Evolutionary conservation across 1,284 basidiomycete genomes (phyloP).

Genomic region (Lignosus rhinocerotis): DNA sequence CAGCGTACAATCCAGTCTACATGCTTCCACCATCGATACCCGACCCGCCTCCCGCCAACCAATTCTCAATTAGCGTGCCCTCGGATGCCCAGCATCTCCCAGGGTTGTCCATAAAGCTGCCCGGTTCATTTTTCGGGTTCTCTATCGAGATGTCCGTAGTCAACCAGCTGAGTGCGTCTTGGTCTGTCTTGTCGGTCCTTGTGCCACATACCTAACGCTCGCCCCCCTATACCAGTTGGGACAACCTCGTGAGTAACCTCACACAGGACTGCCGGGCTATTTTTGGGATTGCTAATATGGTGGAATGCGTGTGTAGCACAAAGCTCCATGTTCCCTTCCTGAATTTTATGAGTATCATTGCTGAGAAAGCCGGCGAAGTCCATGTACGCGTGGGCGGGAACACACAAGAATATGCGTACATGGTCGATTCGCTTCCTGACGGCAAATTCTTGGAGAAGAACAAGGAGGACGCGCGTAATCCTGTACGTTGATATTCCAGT

Average conservation of each 20-base stretch:
- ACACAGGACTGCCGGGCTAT: constrained; percentile 34
- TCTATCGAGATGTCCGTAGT: constrained; percentile 74
- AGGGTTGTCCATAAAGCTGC: constrained; percentile 53
- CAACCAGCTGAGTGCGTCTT: constrained; percentile 56
- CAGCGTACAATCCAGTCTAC: constrained; percentile 21
- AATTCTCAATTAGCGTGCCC: constrained; percentile 19
- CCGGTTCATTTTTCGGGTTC: constrained; percentile 68
- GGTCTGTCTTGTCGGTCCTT: background rate
- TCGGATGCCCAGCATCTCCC: constrained; percentile 6
- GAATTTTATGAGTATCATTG: constrained; percentile 67
- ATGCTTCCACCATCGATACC: constrained; percentile 23
- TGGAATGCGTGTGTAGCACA: constrained; percentile 33
- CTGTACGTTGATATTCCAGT: constrained; percentile 31
- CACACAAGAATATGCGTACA: constrained; percentile 60
- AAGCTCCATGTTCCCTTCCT: constrained; percentile 63
- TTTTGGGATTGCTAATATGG: background rate
- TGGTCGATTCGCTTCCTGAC: constrained; percentile 45
- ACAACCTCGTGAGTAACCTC: constrained; percentile 69
- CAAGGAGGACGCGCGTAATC: constrained; percentile 38
- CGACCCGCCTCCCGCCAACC: constrained; percentile 17
- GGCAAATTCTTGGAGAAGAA: constrained; percentile 53
- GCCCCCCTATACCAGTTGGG: constrained; percentile 44
- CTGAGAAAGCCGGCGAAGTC: constrained; percentile 53
- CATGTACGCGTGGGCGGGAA: constrained; percentile 71
- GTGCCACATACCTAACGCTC: background rate